Evolutionary conservation across 768 basidiomycete species (phyloP).

Genomic region (Tubosaeta sp.): DNA sequence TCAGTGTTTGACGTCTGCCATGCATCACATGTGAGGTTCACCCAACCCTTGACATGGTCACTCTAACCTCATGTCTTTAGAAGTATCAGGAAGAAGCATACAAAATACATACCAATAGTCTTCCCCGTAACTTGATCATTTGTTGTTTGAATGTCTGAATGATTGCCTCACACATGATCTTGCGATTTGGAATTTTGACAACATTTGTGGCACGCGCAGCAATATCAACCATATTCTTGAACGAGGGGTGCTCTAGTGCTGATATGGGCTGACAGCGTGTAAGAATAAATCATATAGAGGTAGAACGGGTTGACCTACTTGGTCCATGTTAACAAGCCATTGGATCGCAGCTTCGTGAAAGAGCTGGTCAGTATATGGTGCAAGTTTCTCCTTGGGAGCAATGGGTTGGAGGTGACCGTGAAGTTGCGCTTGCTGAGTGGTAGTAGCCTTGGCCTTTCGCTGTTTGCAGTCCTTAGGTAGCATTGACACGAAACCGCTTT

Average conservation of each 20-base stretch:
- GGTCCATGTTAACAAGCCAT: background rate
- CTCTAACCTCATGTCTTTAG: background rate
- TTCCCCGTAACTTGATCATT: background rate
- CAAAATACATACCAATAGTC: background rate
- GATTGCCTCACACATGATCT: background rate
- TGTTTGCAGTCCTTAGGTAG: background rate
- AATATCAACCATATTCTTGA: background rate
- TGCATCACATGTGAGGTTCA: slow-evolving; percentile 6
- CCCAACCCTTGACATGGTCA: background rate
- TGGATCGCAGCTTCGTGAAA: background rate
- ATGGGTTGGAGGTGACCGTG: background rate
- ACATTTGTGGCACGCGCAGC: background rate
- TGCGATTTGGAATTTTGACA: background rate
- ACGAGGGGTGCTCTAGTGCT: background rate
- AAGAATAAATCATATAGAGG: too few relatives aligned
- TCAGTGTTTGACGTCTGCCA: slow-evolving; percentile 5
- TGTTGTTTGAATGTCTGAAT: background rate
- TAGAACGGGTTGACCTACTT: background rate
- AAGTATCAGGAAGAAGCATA: background rate
- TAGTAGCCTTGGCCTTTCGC: background rate
- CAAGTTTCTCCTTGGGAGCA: background rate
- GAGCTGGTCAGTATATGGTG: background rate
- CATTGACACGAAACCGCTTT: background rate
- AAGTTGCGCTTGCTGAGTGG: background rate
- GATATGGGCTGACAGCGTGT: too few relatives aligned